Evolutionary conservation across 495 filamentous ascomycete genomes (phyloP).

Genomic region (Parachaetomium inaequale): DNA sequence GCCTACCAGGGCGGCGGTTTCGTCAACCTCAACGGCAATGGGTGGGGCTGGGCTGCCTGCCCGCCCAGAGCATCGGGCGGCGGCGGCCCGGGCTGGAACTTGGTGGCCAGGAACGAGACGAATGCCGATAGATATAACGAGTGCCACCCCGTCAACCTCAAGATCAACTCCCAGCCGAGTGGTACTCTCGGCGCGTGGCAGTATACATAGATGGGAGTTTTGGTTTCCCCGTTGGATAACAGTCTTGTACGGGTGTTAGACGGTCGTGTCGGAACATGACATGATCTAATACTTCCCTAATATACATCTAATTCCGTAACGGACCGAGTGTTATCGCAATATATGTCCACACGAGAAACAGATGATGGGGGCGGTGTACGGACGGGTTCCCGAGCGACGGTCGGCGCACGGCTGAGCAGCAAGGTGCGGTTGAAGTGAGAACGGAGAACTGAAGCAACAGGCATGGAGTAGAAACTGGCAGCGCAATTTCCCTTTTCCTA

Average conservation of each 20-base stretch:
- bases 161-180: conserved; percentile 25
- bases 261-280: background rate
- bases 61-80: conserved; percentile 28
- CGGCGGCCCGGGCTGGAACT: conserved; percentile 27
- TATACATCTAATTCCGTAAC: background rate
- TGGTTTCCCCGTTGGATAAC: background rate
- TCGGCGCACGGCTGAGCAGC: too few relatives aligned
- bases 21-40: conserved; percentile 35
- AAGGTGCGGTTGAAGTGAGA: too few relatives aligned
- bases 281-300: background rate
- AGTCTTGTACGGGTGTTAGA: background rate
- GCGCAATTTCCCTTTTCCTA: background rate
- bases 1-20: conserved; percentile 36
- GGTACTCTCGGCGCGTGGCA: conserved; percentile 31
- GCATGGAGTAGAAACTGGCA: background rate
- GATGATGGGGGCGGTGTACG: background rate
- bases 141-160: conserved; percentile 31
- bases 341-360: background rate
- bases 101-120: conserved; percentile 34
- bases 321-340: background rate
- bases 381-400: background rate
- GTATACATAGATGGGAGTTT: conserved; percentile 27
- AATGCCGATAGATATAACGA: conserved; percentile 23
- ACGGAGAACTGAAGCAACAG: background rate
- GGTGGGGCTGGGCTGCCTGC: conserved; percentile 38